These are phyloP conservation scores for Zygnema cylindricum DNA, from an alignment of 139 green algal species.

Conservation along the genomic window DNA sequence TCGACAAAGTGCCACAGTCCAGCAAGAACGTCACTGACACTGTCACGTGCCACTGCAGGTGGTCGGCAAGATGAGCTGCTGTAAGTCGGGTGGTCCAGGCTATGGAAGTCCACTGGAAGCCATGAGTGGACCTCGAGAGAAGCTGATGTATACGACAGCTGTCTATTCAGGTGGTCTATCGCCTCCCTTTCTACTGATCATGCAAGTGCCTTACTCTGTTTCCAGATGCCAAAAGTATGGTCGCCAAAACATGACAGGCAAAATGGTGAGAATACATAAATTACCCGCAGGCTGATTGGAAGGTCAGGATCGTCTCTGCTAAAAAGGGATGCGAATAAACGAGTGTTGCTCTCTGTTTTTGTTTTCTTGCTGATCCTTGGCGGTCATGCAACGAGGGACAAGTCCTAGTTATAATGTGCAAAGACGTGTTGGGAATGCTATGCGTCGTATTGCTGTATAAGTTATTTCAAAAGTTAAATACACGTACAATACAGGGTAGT, in stretches of 20 bases:
- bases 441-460: too few species aligned
- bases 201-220: background rate
- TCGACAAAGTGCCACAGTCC: too few species aligned
- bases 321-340: background rate
- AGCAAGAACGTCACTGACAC: too few species aligned
- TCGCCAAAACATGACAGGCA: background rate
- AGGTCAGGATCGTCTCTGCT: background rate
- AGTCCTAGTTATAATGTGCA: too few species aligned
- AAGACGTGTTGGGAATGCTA: too few species aligned
- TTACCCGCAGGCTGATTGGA: background rate
- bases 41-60: too few species aligned
- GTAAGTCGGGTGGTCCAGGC: constrained; percentile 53
- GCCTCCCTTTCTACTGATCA: background rate
- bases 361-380: too few species aligned
- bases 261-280: background rate
- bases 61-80: too few species aligned
- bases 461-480: too few species aligned
- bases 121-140: constrained; percentile 68
- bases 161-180: constrained; percentile 7
- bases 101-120: constrained; percentile 71
- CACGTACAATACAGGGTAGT: too few species aligned
- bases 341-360: background rate
- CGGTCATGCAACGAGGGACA: too few species aligned
- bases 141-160: constrained; percentile 74
- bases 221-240: background rate